Percentiles rank a stretch among this genome's conserved stretches.
Evolutionary conservation across 1,284 basidiomycete species (phyloP).

Genomic region (Mycena citricolor): DNA sequence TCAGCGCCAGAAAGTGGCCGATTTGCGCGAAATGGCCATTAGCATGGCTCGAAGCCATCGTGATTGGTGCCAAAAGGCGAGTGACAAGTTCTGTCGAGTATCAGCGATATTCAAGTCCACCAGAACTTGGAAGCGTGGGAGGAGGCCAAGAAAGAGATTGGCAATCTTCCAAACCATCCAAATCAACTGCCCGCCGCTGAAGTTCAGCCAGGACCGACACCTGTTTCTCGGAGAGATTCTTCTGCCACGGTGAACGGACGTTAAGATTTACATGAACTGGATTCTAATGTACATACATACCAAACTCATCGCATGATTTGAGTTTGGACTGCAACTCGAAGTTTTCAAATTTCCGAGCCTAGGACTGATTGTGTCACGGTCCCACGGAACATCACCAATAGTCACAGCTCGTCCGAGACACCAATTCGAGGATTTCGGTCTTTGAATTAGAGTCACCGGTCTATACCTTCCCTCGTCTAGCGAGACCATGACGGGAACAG

Average conservation of each 20-base stretch:
- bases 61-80: slow-evolving; percentile 94
- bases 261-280: slow-evolving; percentile 19
- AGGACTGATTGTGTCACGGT: neutral
- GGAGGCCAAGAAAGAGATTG: slow-evolving; percentile 89
- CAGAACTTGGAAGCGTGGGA: slow-evolving; percentile 97
- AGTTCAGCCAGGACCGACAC: slow-evolving; percentile 33
- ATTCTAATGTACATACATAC: slow-evolving; percentile 19
- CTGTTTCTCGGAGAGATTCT: slow-evolving; percentile 54
- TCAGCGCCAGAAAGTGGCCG: slow-evolving; percentile 97
- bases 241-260: slow-evolving; percentile 54
- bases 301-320: neutral
- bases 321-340: neutral
- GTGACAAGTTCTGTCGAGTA: slow-evolving; percentile 18
- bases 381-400: neutral
- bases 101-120: slow-evolving; percentile 7
- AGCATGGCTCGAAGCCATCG: slow-evolving; percentile 87
- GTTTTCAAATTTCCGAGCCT: too few relatives aligned
- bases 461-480: neutral
- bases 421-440: neutral
- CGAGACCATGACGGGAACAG: slow-evolving; percentile 5
- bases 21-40: slow-evolving; percentile 90
- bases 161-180: slow-evolving; percentile 86
- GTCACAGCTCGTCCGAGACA: neutral
- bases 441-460: too few relatives aligned
- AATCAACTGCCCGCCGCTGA: slow-evolving; percentile 55